Evolutionary conservation across 225 moss, liverwort and hornwort genomes (phyloP).

Genomic region (Sphagnum tenellum): DNA sequence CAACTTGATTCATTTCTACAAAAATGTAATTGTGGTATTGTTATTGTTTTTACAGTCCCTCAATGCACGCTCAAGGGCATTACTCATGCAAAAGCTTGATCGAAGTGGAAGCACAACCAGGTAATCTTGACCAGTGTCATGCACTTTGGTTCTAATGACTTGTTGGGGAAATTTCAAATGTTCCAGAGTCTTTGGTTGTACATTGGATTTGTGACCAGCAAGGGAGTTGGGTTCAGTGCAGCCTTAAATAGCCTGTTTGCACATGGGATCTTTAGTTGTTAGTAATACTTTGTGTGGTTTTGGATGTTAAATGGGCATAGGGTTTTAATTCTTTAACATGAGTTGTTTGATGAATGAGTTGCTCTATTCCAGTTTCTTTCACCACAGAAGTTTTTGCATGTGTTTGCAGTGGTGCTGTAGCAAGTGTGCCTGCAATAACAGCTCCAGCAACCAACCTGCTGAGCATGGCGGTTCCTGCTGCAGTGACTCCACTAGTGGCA

Average conservation of each 20-base stretch:
- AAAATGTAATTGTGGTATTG: background rate
- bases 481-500: conserved; percentile 65
- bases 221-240: too few relatives aligned
- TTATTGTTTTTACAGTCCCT: conserved; percentile 55
- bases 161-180: too few relatives aligned
- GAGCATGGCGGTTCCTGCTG: conserved; percentile 54
- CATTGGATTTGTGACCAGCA: too few relatives aligned
- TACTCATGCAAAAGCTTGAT: conserved; percentile 98
- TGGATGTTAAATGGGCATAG: too few relatives aligned
- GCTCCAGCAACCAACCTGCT: conserved; percentile 73
- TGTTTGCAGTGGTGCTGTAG: conserved; percentile 46
- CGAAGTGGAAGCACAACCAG: conserved; percentile 89
- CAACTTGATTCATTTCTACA: too few relatives aligned
- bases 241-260: too few relatives aligned
- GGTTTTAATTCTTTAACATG: too few relatives aligned
- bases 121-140: conserved; percentile 9
- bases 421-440: conserved; percentile 43
- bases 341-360: too few relatives aligned
- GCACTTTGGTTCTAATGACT: background rate
- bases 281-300: too few relatives aligned
- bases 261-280: too few relatives aligned
- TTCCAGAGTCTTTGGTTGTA: background rate
- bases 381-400: too few relatives aligned
- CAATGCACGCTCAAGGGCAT: conserved; percentile 93
- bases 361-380: too few relatives aligned